These are phyloP conservation scores for Paxillus ammoniavirescens DNA, from an alignment of 768 basidiomycete species.

Conservation along the genomic window DNA sequence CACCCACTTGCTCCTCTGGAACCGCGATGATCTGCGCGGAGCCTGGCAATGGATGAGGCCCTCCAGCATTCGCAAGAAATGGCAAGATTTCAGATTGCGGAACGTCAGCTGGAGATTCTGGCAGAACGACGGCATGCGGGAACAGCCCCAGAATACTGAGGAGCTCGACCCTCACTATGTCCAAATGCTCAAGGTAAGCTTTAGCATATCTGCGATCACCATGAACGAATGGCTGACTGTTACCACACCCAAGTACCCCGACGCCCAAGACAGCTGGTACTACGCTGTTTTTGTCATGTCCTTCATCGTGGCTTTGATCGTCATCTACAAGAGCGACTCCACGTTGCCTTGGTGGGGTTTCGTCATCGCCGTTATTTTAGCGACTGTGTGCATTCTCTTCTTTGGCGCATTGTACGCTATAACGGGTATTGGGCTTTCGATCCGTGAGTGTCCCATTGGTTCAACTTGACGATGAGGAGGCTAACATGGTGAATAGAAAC, in stretches of 20 bases:
- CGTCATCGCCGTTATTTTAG: constrained; percentile 51
- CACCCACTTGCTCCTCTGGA: constrained; percentile 53
- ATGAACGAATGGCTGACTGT: neutral
- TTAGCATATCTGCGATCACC: constrained; percentile 6
- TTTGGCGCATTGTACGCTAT: constrained; percentile 54
- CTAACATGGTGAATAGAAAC: constrained; percentile 14
- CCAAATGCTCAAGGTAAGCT: constrained; percentile 44
- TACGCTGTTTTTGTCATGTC: constrained; percentile 19
- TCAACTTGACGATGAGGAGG: neutral
- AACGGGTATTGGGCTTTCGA: constrained; percentile 30
- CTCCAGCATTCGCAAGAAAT: constrained; percentile 23
- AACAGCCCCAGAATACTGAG: constrained; percentile 34
- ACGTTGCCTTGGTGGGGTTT: constrained; percentile 62
- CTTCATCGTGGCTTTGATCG: constrained; percentile 52
- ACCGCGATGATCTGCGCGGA: constrained; percentile 45
- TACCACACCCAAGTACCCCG: constrained; percentile 28
- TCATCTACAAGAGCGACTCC: constrained; percentile 51
- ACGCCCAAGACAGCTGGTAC: constrained; percentile 37
- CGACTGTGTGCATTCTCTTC: constrained; percentile 49
- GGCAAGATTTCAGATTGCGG: constrained; percentile 21
- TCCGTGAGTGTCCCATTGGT: constrained; percentile 15
- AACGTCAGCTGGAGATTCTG: constrained; percentile 42
- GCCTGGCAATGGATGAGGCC: constrained; percentile 49
- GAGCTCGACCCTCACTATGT: constrained; percentile 53
- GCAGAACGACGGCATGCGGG: constrained; percentile 14